Percentiles rank a stretch among this genome's conserved stretches.
phyloP scores from a whole-genome alignment of 169 alveolate genomes.

The Babesia caballi region DNA sequence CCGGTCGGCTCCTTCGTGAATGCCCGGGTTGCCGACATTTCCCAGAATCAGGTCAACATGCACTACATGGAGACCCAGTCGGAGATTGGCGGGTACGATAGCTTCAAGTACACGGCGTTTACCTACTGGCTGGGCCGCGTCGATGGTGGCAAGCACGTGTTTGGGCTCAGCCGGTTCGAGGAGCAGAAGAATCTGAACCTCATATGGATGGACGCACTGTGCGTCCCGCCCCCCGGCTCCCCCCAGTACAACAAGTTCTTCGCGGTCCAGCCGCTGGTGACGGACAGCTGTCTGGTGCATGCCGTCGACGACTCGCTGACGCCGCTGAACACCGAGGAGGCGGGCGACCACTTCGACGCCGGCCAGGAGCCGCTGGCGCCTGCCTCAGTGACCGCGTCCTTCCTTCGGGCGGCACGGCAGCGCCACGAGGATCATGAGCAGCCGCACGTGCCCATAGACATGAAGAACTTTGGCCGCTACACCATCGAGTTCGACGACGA shows the following conservation, averaged over 20 bases:
- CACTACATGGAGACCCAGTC: neutral
- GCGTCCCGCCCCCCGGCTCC: slow-evolving; percentile 16
- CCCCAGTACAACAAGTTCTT: slow-evolving; percentile 52
- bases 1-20: slow-evolving; percentile 34
- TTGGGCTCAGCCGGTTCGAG: slow-evolving; percentile 13
- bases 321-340: slow-evolving; percentile 1
- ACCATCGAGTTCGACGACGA: slow-evolving; percentile 9
- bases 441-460: slow-evolving; percentile 9
- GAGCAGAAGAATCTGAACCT: slow-evolving; percentile 9
- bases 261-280: slow-evolving; percentile 37
- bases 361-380: slow-evolving; percentile 20
- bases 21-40: slow-evolving; percentile 7
- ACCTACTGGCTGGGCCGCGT: slow-evolving; percentile 2
- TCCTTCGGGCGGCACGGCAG: neutral
- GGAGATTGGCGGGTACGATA: slow-evolving; percentile 12
- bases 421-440: neutral
- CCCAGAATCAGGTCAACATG: slow-evolving; percentile 15
- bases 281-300: neutral
- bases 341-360: neutral
- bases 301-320: slow-evolving; percentile 3
- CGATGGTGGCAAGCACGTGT: slow-evolving; percentile 9
- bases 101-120: slow-evolving; percentile 12
- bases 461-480: slow-evolving; percentile 8
- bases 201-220: slow-evolving; percentile 34
- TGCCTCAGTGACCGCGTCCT: neutral